These are phyloP conservation scores for Backusella circina DNA, from an alignment of 192 early-diverging fungal species.

Conservation along the genomic window DNA sequence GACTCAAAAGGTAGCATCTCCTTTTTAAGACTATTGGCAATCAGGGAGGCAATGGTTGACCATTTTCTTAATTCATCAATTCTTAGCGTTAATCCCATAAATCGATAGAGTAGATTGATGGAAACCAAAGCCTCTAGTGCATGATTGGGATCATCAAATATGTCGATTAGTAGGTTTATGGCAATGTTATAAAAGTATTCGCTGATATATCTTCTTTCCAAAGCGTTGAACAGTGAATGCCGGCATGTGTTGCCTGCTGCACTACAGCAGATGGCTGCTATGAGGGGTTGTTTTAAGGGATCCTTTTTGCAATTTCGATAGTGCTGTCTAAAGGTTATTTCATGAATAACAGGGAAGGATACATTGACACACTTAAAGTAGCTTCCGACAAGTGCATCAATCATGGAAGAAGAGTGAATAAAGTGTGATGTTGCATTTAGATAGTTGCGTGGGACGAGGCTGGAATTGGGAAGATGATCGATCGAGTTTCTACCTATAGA, in stretches of 20 bases:
- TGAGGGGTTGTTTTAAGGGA: background rate
- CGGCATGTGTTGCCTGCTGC: background rate
- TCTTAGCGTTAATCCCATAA: background rate
- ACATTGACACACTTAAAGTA: background rate
- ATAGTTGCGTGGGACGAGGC: background rate
- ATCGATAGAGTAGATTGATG: background rate
- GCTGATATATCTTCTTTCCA: background rate
- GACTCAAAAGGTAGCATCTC: background rate
- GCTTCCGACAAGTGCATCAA: background rate
- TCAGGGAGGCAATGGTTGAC: background rate
- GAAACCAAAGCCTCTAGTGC: background rate
- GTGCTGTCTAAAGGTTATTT: background rate
- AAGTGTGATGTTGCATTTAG: background rate
- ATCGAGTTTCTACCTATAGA: background rate
- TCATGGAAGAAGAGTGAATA: background rate
- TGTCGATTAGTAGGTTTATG: background rate
- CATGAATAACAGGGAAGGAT: background rate
- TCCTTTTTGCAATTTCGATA: background rate
- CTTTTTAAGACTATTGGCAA: background rate
- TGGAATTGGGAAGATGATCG: background rate
- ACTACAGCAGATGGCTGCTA: background rate
- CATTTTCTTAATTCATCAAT: background rate
- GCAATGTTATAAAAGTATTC: conserved; percentile 1
- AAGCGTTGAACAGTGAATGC: background rate
- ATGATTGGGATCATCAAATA: conserved; percentile 2